A percentile compares a stretch with the other conserved stretches of the same genome.
phyloP scores from a whole-genome alignment of 148 eudicot genomes.

The Spergularia bocconei region DNA sequence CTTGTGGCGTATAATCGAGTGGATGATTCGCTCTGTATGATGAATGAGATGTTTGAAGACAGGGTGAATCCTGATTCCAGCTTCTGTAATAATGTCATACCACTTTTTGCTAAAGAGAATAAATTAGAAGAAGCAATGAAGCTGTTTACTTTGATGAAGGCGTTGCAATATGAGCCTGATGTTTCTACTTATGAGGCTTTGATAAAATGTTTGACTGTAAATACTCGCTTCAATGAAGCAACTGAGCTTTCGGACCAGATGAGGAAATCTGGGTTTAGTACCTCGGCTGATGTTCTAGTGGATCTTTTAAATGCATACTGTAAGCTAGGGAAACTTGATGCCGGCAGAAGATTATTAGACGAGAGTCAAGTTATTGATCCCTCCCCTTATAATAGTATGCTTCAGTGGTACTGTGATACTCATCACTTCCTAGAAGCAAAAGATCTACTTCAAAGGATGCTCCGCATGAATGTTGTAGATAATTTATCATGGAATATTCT shows the following conservation, averaged over 20 bases:
- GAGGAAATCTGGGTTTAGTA: conserved; percentile 33
- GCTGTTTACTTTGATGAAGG: conserved; percentile 50
- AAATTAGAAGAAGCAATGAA: conserved; percentile 38
- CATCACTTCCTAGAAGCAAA: conserved; percentile 32
- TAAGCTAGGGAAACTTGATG: conserved; percentile 34
- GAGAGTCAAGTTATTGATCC: conserved; percentile 34
- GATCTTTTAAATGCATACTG: conserved; percentile 43
- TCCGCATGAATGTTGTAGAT: conserved; percentile 36
- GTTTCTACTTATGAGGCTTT: conserved; percentile 37
- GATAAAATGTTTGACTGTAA: conserved; percentile 38
- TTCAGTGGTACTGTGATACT: conserved; percentile 43
- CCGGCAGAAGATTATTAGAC: conserved; percentile 46
- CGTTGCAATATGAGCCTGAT: conserved; percentile 42
- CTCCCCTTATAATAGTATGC: conserved; percentile 50
- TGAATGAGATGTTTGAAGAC: conserved; percentile 44
- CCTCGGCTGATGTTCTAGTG: conserved; percentile 35
- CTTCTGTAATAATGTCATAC: conserved; percentile 43
- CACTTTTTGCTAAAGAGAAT: conserved; percentile 38
- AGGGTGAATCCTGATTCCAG: conserved; percentile 43
- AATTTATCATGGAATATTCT: conserved; percentile 55
- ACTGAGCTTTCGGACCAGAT: conserved; percentile 46
- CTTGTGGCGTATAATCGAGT: conserved; percentile 37
- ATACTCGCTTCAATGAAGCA: conserved; percentile 42
- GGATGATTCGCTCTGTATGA: conserved; percentile 46
- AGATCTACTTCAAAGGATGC: conserved; percentile 42